A percentile compares a stretch with the other conserved stretches of the same genome.
Evolutionary conservation across 176 grass and related monocot genomes (phyloP).

Genomic region (Aegilops longissima): DNA sequence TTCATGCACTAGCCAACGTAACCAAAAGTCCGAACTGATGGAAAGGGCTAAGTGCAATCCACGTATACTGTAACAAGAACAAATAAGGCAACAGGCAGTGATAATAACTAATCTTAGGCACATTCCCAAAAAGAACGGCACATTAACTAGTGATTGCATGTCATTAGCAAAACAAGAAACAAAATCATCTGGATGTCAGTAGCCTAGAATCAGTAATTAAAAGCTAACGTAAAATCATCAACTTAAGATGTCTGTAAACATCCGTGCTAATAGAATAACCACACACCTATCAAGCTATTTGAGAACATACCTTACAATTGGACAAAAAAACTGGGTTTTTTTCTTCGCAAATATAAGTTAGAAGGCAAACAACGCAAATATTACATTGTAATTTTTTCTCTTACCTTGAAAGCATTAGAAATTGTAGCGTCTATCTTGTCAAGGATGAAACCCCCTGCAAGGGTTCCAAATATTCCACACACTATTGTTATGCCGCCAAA

Average conservation of each 20-base stretch:
- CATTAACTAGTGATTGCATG: background rate
- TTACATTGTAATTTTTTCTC: slow-evolving; percentile 13
- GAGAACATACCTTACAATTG: slow-evolving; percentile 1
- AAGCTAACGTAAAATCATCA: background rate
- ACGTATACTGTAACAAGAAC: background rate
- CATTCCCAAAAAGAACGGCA: background rate
- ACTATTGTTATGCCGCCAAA: slow-evolving; percentile 99
- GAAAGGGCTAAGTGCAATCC: no score
- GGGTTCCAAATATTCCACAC: slow-evolving; percentile 92
- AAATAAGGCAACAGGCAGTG: background rate
- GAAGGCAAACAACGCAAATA: slow-evolving; percentile 10
- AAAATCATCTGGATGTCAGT: background rate
- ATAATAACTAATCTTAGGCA: background rate
- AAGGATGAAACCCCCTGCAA: slow-evolving; percentile 84
- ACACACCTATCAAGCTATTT: background rate
- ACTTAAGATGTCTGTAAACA: background rate
- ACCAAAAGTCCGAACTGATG: no score
- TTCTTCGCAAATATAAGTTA: background rate
- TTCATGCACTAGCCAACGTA: no score
- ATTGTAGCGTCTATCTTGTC: slow-evolving; percentile 86
- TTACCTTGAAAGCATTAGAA: slow-evolving; percentile 94
- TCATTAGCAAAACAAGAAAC: background rate
- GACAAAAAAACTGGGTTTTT: background rate
- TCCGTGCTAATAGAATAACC: background rate
- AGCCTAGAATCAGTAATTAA: background rate